Evolutionary conservation across 305 asterid genomes (phyloP).

Genomic region (Fraxinus greggii): DNA sequence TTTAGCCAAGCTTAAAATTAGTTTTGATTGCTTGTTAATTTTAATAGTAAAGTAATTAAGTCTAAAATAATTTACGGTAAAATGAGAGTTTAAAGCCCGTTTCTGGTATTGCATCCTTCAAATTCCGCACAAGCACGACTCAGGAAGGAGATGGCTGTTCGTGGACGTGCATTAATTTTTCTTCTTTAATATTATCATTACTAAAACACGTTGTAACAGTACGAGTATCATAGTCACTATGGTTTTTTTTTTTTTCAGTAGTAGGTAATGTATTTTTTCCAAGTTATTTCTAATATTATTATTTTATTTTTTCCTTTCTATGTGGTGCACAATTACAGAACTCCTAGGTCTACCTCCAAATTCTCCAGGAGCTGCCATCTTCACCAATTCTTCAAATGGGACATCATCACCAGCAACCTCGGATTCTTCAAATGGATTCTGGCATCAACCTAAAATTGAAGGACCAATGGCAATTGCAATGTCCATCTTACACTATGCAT

Average conservation of each 20-base stretch:
- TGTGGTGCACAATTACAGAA: slow-evolving; percentile 37
- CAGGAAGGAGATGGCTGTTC: too few species aligned
- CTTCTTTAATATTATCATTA: too few species aligned
- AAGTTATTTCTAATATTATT: background rate
- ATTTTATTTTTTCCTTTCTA: background rate
- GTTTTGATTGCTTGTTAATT: too few species aligned
- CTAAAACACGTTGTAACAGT: too few species aligned
- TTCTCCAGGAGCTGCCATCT: slow-evolving; percentile 71
- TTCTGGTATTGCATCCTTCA: too few species aligned
- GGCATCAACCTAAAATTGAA: background rate
- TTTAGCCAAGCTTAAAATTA: background rate
- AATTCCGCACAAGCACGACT: too few species aligned
- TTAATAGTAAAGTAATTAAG: too few species aligned
- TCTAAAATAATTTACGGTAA: too few species aligned
- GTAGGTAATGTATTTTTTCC: background rate
- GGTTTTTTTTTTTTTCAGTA: background rate
- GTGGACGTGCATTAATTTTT: too few species aligned
- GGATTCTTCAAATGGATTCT: slow-evolving; percentile 1
- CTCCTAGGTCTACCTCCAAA: slow-evolving; percentile 56
- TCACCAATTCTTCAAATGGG: slow-evolving; percentile 34
- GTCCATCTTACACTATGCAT: slow-evolving; percentile 10
- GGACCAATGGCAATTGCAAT: background rate
- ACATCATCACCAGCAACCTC: slow-evolving; percentile 18
- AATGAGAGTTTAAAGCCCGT: too few species aligned
- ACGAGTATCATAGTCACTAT: background rate